phyloP scores from a whole-genome alignment of 2,329 filamentous ascomycete species.

The Fusarium phyllophilum region DNA sequence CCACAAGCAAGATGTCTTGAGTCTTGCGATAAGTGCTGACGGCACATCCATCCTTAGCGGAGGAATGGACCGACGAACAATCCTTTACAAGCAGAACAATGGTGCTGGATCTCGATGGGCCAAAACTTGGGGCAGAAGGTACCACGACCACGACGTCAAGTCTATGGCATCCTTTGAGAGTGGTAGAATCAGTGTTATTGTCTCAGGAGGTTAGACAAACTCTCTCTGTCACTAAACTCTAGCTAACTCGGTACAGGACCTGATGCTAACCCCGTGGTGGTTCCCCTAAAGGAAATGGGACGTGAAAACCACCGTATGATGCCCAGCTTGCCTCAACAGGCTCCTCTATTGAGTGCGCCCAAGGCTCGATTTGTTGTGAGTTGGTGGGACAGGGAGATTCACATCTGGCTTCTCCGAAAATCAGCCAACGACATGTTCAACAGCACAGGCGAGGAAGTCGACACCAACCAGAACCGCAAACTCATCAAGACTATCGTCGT shows the following conservation, averaged over 20 bases:
- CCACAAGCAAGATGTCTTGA: constrained; percentile 90
- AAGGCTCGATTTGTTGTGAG: constrained; percentile 81
- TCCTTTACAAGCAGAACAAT: constrained; percentile 77
- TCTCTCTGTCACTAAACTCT: not conserved
- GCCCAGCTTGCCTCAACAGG: constrained; percentile 83
- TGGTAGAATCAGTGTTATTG: constrained; percentile 82
- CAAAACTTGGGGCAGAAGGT: constrained; percentile 85
- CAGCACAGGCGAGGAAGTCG: constrained; percentile 52
- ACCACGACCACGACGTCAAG: constrained; percentile 95
- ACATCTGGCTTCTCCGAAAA: constrained; percentile 75
- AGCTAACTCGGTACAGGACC: constrained; percentile 66
- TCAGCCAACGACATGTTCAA: constrained; percentile 59
- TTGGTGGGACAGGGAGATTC: constrained; percentile 92
- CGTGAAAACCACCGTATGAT: constrained; percentile 85
- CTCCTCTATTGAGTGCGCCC: constrained; percentile 77
- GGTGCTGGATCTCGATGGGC: constrained; percentile 77
- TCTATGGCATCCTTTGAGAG: constrained; percentile 91
- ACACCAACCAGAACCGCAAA: constrained; percentile 66
- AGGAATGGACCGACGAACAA: constrained; percentile 89
- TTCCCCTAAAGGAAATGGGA: constrained; percentile 78
- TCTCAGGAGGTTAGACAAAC: constrained; percentile 82
- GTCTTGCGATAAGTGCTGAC: constrained; percentile 83
- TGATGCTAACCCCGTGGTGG: constrained; percentile 83
- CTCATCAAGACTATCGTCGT: constrained; percentile 75
- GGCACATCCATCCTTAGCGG: constrained; percentile 87